Conservation (phyloP, 2,329 filamentous ascomycete genomes). For the Apiospora rasikravindrae region DNA sequence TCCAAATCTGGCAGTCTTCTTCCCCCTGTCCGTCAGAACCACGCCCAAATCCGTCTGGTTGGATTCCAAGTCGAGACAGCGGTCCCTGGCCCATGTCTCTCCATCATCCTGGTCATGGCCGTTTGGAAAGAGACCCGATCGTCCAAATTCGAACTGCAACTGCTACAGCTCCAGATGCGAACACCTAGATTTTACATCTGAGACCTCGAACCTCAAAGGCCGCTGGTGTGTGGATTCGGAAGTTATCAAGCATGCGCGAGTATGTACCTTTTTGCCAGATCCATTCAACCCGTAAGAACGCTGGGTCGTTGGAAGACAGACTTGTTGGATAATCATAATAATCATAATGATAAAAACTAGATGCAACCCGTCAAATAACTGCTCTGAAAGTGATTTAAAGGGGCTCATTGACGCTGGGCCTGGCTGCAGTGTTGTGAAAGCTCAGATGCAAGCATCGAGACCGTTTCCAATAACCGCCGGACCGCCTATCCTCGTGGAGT, state of each 20-base stretch:
- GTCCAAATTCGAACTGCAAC: slow-evolving; percentile 3
- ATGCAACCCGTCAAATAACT: neutral
- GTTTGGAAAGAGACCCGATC: slow-evolving; percentile 18
- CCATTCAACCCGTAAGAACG: neutral
- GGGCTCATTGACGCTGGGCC: neutral
- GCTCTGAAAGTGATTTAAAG: neutral
- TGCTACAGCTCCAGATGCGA: slow-evolving; percentile 13
- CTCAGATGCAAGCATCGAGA: neutral
- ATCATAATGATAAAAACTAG: neutral
- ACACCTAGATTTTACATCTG: neutral
- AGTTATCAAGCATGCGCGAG: neutral
- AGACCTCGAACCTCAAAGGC: neutral
- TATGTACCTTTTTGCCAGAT: neutral
- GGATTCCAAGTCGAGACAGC: slow-evolving; percentile 11
- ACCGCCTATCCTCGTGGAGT: neutral
- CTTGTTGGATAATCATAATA: neutral
- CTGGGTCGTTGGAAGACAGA: neutral
- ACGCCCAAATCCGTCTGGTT: slow-evolving; percentile 12
- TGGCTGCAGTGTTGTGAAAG: neutral
- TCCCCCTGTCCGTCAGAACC: neutral
- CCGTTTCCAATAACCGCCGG: slow-evolving; percentile 1
- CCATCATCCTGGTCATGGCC: slow-evolving; percentile 11
- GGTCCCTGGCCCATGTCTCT: slow-evolving; percentile 17
- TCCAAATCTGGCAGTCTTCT: slow-evolving; percentile 6
- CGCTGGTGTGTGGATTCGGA: neutral